Evolutionary conservation across 2,329 filamentous ascomycete species (phyloP).

Genomic region (Aspergillus sp.): DNA sequence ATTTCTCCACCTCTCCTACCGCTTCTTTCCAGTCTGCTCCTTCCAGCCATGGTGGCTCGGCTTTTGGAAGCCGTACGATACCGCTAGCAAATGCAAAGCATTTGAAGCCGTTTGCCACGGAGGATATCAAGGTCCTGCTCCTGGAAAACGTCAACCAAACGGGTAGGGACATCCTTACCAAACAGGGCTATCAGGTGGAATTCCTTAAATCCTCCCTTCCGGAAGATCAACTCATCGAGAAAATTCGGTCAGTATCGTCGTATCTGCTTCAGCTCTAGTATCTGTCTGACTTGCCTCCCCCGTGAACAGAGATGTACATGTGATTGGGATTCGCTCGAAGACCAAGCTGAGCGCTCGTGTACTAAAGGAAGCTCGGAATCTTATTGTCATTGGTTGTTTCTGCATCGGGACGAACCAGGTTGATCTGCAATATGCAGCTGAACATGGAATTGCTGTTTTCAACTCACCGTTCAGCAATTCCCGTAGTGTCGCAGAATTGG

Average conservation of each 20-base stretch:
- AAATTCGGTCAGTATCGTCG: constrained; percentile 70
- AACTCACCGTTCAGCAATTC: constrained; percentile 99
- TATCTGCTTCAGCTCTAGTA: neutral
- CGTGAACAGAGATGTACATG: constrained; percentile 76
- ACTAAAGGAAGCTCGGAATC: constrained; percentile 83
- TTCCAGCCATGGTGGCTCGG: constrained; percentile 60
- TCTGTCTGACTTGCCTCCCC: constrained; percentile 14
- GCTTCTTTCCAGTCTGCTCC: constrained; percentile 73
- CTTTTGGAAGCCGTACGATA: constrained; percentile 43
- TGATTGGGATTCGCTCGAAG: constrained; percentile 97
- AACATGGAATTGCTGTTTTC: constrained; percentile 83
- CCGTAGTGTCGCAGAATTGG: constrained; percentile 90
- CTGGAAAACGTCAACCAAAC: constrained; percentile 95
- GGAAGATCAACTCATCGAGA: constrained; percentile 93
- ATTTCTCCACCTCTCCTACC: constrained; percentile 73
- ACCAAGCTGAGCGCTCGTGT: constrained; percentile 89
- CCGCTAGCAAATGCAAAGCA: constrained; percentile 63
- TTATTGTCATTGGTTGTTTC: constrained; percentile 96
- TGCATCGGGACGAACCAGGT: constrained; percentile 84
- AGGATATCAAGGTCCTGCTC: constrained; percentile 94
- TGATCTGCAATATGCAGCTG: constrained; percentile 48
- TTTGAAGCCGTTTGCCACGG: constrained; percentile 91
- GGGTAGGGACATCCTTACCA: constrained; percentile 76
- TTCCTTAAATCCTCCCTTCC: constrained; percentile 83
- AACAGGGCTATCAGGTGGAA: constrained; percentile 96